Conservation (phyloP, 768 basidiomycete genomes). For the Cystofilobasidium macerans region DNA sequence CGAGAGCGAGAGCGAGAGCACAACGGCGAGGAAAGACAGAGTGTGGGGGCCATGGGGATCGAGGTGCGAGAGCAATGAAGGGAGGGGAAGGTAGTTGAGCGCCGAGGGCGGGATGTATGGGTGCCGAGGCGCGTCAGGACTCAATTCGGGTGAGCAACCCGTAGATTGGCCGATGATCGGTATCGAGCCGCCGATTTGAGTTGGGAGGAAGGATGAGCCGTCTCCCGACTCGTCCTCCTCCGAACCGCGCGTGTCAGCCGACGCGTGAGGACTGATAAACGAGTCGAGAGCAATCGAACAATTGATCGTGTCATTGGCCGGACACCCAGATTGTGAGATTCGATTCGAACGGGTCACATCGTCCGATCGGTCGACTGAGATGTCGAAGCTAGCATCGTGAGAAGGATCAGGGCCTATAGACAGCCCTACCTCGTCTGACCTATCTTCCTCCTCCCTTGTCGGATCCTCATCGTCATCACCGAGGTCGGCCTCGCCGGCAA, state of each 20-base stretch:
- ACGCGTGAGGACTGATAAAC: not conserved
- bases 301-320: too few species aligned
- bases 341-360: not conserved
- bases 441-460: not conserved
- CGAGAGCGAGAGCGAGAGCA: not conserved
- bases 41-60: not conserved
- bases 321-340: too few species aligned
- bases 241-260: not conserved
- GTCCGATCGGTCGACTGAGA: too few species aligned
- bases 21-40: not conserved
- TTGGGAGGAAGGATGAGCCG: conserved; percentile 2
- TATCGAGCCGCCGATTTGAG: not conserved
- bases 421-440: too few species aligned
- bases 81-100: not conserved
- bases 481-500: too few species aligned
- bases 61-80: not conserved
- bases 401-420: too few species aligned
- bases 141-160: too few species aligned
- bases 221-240: not conserved
- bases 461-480: too few species aligned
- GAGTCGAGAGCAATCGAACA: not conserved
- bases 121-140: not conserved
- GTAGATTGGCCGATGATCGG: too few species aligned
- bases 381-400: too few species aligned
- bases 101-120: not conserved